These are phyloP conservation scores for Tillandsia fasciculata DNA, from an alignment of 176 grass and related monocot genomes.

Conservation along the genomic window DNA sequence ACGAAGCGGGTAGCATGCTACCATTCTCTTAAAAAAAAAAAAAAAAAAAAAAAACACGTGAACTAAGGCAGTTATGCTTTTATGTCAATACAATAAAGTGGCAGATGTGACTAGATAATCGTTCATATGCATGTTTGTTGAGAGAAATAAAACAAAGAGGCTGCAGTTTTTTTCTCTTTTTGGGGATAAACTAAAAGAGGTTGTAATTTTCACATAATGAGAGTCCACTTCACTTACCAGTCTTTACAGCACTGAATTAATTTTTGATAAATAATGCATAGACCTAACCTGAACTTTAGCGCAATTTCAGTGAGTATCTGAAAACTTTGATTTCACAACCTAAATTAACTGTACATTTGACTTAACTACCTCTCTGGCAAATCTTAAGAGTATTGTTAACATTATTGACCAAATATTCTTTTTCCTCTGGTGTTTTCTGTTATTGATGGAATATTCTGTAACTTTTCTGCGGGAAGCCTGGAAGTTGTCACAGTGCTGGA, in stretches of 20 bases:
- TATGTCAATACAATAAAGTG: background rate
- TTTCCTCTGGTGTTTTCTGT: background rate
- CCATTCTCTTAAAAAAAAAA: too few species aligned
- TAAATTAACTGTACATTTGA: too few species aligned
- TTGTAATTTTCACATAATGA: background rate
- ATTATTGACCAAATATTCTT: background rate
- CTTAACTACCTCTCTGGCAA: too few species aligned
- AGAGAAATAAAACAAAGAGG: too few species aligned
- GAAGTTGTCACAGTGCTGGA: too few species aligned
- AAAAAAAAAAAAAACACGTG: background rate
- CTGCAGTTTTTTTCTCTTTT: background rate
- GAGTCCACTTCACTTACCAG: background rate
- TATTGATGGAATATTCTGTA: too few species aligned
- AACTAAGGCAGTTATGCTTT: constrained; percentile 3
- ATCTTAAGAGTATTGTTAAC: background rate
- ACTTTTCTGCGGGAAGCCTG: too few species aligned
- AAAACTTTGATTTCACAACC: too few species aligned
- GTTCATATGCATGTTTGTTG: too few species aligned
- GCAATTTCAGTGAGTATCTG: too few species aligned
- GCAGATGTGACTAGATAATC: background rate
- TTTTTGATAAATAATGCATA: background rate
- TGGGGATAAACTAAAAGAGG: background rate
- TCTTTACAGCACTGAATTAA: background rate
- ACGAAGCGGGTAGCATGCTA: too few species aligned
- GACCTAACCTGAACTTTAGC: background rate